phyloP scores from a whole-genome alignment of 495 filamentous ascomycete genomes.

The Cetradonia linearis region DNA sequence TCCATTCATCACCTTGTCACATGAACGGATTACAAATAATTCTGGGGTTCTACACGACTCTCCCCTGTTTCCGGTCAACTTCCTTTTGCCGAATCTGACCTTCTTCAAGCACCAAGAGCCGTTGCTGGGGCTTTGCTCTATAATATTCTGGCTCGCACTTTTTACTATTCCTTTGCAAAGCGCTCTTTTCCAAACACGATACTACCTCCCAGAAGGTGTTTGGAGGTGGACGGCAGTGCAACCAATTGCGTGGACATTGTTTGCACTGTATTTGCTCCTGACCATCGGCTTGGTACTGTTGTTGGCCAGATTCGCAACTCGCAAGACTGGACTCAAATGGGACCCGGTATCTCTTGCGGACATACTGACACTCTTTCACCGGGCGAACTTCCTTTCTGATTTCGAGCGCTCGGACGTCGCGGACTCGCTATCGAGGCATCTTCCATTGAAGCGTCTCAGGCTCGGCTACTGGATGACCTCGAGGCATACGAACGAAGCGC shows the following conservation, averaged over 20 bases:
- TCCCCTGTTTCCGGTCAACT: slow-evolving; percentile 40
- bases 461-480: slow-evolving; percentile 75
- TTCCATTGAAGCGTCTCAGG: slow-evolving; percentile 46
- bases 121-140: slow-evolving; percentile 43
- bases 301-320: slow-evolving; percentile 35
- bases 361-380: slow-evolving; percentile 59
- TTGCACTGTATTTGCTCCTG: slow-evolving; percentile 61
- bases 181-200: slow-evolving; percentile 50
- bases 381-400: slow-evolving; percentile 65
- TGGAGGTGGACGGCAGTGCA: slow-evolving; percentile 76
- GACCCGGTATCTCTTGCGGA: slow-evolving; percentile 74
- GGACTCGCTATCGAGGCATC: slow-evolving; percentile 36
- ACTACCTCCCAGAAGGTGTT: slow-evolving; percentile 32
- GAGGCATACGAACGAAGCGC: slow-evolving; percentile 43
- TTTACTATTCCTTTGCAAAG: slow-evolving; percentile 57
- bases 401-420: slow-evolving; percentile 52
- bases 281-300: slow-evolving; percentile 47
- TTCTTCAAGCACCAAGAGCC: slow-evolving; percentile 47
- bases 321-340: slow-evolving; percentile 71
- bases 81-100: slow-evolving; percentile 48
- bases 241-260: slow-evolving; percentile 65
- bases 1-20: slow-evolving; percentile 68
- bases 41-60: slow-evolving; percentile 34
- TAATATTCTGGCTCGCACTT: slow-evolving; percentile 52
- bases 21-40: slow-evolving; percentile 31